These are phyloP conservation scores for Aspergillus sp. DNA, from an alignment of 2,329 filamentous ascomycete genomes.

Conservation along the genomic window DNA sequence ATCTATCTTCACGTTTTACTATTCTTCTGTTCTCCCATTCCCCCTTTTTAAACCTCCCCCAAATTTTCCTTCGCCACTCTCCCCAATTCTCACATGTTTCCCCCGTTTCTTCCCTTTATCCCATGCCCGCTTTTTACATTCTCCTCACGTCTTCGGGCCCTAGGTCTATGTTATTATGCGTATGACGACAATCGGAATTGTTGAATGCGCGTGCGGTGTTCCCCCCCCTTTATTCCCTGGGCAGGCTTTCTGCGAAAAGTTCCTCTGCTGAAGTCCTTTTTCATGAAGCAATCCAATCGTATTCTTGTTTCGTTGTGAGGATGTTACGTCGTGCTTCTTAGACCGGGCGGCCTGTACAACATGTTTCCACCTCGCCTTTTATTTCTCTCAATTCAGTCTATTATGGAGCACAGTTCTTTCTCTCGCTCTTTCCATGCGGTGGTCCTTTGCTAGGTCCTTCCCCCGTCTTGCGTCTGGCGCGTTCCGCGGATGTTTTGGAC, in stretches of 20 bases:
- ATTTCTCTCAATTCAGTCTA: conserved; percentile 25
- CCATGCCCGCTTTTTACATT: conserved; percentile 17
- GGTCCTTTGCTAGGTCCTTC: conserved; percentile 9
- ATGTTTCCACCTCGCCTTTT: conserved; percentile 24
- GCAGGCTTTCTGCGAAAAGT: conserved; percentile 51
- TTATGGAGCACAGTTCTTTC: conserved; percentile 22
- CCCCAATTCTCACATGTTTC: conserved; percentile 8
- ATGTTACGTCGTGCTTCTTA: conserved; percentile 36
- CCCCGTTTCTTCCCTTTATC: conserved; percentile 11
- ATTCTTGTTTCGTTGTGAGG: conserved; percentile 37
- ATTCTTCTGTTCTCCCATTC: conserved; percentile 17
- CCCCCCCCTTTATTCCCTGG: conserved; percentile 39
- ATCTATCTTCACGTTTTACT: conserved; percentile 19
- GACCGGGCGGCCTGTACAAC: conserved; percentile 41
- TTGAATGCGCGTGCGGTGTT: conserved; percentile 33
- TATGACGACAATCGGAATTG: conserved; percentile 43
- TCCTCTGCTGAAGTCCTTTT: conserved; percentile 33
- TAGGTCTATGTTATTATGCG: conserved; percentile 33
- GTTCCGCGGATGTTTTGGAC: neutral
- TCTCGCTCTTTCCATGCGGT: conserved; percentile 13
- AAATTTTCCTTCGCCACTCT: conserved; percentile 15
- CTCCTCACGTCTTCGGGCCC: conserved; percentile 25
- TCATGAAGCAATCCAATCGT: conserved; percentile 43
- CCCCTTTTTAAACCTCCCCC: neutral
- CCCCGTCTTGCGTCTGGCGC: conserved; percentile 9